phyloP scores from a whole-genome alignment of 169 alveolate species.

The Cryptosporidium meleagridis region DNA sequence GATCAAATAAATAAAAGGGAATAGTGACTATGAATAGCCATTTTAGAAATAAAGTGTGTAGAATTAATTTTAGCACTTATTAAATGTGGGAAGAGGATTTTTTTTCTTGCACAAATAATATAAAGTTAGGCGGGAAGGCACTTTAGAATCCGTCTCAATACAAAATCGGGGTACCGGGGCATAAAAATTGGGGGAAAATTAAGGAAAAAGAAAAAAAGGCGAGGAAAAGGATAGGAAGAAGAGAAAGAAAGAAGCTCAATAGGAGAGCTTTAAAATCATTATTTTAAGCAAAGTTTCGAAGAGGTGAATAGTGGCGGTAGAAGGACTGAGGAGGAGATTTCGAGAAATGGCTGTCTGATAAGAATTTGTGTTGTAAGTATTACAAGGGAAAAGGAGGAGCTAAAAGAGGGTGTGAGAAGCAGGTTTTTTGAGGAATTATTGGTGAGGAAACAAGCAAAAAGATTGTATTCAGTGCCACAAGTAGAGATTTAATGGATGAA shows the following conservation, averaged over 20 bases:
- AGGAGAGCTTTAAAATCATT: neutral
- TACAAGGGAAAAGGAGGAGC: conserved; percentile 41
- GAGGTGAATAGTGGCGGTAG: conserved; percentile 21
- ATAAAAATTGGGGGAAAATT: conserved; percentile 1
- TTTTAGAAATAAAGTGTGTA: no score
- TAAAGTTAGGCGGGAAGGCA: neutral
- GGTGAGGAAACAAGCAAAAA: neutral
- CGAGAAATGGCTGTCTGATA: conserved; percentile 18
- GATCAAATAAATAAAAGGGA: neutral
- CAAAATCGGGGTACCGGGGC: conserved; percentile 27
- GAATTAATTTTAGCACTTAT: no score
- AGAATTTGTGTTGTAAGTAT: neutral
- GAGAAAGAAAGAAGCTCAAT: neutral
- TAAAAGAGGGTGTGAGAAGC: conserved; percentile 33
- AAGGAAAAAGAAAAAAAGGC: conserved; percentile 9
- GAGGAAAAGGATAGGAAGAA: conserved; percentile 43
- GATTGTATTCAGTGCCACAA: neutral
- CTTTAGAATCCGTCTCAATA: conserved; percentile 10
- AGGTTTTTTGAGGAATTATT: neutral
- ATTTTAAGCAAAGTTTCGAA: conserved; percentile 1
- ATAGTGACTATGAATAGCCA: neutral
- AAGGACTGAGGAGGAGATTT: neutral
- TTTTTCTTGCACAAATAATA: neutral
- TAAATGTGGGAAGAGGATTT: neutral
- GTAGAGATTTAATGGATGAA: neutral